phyloP scores from a whole-genome alignment of 768 basidiomycete genomes.

The Pleurotus eryngii region DNA sequence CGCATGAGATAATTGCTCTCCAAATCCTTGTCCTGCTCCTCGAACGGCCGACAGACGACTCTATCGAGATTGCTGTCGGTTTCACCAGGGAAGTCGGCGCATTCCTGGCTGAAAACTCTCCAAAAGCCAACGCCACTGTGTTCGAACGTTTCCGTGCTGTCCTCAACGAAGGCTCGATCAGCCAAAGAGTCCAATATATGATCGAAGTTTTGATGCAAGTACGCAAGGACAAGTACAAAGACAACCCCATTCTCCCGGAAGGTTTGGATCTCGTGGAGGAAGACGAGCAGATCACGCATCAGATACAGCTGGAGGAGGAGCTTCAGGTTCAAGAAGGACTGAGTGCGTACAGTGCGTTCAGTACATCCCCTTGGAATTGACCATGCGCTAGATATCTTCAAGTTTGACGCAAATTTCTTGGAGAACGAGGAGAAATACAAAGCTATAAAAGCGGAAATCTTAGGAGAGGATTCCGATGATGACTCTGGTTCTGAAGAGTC shows the following conservation, averaged over 20 bases:
- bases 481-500: conserved; percentile 58
- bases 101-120: conserved; percentile 88
- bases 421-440: conserved; percentile 95
- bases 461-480: conserved; percentile 82
- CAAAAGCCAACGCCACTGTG: conserved; percentile 91
- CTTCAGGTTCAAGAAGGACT: conserved; percentile 91
- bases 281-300: conserved; percentile 96
- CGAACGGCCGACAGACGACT: conserved; percentile 94
- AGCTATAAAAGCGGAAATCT: conserved; percentile 87
- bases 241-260: conserved; percentile 92
- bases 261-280: conserved; percentile 96
- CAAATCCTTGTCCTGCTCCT: conserved; percentile 95
- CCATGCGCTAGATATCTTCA: conserved; percentile 77
- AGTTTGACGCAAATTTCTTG: conserved; percentile 80
- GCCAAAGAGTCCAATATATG: conserved; percentile 98
- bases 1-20: conserved; percentile 91
- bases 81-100: conserved; percentile 98
- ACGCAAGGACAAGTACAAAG: conserved; percentile 98
- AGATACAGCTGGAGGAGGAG: conserved; percentile 89
- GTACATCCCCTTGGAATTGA: conserved; percentile 9
- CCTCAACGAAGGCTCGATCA: conserved; percentile 91
- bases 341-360: conserved; percentile 53
- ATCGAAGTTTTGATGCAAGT: conserved; percentile 99
- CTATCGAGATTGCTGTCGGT: conserved; percentile 96
- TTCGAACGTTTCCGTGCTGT: conserved; percentile 97